Percentiles rank a stretch among this genome's conserved stretches.
These are phyloP conservation scores for Hypoxylon subgilvum DNA, from an alignment of 495 filamentous ascomycete genomes.

Conservation along the genomic window DNA sequence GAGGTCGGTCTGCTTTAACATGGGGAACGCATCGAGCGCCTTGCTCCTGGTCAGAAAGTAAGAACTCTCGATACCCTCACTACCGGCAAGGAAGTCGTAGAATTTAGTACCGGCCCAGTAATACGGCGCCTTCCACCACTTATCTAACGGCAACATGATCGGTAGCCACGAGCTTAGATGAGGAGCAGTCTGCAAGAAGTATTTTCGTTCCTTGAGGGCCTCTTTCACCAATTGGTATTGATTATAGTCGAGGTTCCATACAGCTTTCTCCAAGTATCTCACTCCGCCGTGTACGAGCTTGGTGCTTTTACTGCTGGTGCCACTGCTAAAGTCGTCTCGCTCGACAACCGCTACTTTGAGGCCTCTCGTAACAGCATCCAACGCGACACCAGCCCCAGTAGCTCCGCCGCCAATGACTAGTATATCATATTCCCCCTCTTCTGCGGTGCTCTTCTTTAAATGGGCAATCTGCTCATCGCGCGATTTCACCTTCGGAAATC, in stretches of 20 bases:
- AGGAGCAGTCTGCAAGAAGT: constrained; percentile 94
- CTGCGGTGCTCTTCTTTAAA: constrained; percentile 54
- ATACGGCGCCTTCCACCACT: constrained; percentile 97
- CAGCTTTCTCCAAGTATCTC: constrained; percentile 93
- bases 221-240: constrained; percentile 94
- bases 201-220: constrained; percentile 93
- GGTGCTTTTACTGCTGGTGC: constrained; percentile 95
- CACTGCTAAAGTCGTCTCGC: constrained; percentile 90
- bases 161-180: constrained; percentile 94
- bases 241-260: constrained; percentile 94
- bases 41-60: constrained; percentile 96
- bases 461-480: constrained; percentile 70
- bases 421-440: constrained; percentile 74
- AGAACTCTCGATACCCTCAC: constrained; percentile 95
- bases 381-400: constrained; percentile 88
- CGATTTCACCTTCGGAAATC: constrained; percentile 78
- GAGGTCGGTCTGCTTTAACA: constrained; percentile 86
- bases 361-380: constrained; percentile 92
- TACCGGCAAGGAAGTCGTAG: constrained; percentile 92
- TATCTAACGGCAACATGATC: constrained; percentile 95
- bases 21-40: constrained; percentile 95
- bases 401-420: constrained; percentile 91
- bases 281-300: constrained; percentile 98
- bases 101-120: constrained; percentile 96
- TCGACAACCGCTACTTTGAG: constrained; percentile 95